Conservation (phyloP, 345 rosid species). For the Euphorbia tirucalli region DNA sequence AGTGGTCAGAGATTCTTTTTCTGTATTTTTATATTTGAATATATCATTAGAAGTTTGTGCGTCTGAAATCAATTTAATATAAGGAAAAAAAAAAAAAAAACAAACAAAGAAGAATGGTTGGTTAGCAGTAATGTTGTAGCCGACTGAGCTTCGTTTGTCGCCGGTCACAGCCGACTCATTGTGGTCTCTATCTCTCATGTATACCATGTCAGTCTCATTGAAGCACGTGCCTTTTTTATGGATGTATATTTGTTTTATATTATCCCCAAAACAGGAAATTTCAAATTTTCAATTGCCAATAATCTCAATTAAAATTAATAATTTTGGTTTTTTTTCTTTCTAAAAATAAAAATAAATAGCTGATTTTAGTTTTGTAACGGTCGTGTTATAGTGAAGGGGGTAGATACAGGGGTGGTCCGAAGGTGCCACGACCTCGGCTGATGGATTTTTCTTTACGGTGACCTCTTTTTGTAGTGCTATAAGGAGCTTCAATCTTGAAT, state of each 20-base stretch:
- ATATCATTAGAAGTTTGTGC: not conserved
- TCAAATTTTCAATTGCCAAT: not conserved
- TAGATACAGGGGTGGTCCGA: too few species aligned
- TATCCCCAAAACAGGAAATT: not conserved
- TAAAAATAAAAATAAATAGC: too few species aligned
- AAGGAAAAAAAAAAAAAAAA: not conserved
- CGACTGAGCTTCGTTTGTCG: constrained; percentile 15
- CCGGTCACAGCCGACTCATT: constrained; percentile 15
- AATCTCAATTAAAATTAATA: not conserved
- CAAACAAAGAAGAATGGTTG: too few species aligned
- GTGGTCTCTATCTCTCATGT: not conserved
- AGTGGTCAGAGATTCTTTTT: constrained; percentile 9
- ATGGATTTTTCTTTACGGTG: too few species aligned
- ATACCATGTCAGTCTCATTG: constrained; percentile 3
- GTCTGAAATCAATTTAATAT: not conserved
- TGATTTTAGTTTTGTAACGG: too few species aligned
- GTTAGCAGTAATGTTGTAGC: too few species aligned
- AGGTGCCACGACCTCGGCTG: too few species aligned
- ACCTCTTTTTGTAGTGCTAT: too few species aligned
- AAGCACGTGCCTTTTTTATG: constrained; percentile 19
- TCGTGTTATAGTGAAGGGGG: too few species aligned
- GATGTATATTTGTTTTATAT: not conserved
- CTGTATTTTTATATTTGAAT: not conserved
- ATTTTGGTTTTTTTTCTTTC: too few species aligned
- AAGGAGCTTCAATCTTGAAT: too few species aligned